Evolutionary conservation across 2,329 filamentous ascomycete species (phyloP).

Genomic region (Diaporthe citrichinensis): DNA sequence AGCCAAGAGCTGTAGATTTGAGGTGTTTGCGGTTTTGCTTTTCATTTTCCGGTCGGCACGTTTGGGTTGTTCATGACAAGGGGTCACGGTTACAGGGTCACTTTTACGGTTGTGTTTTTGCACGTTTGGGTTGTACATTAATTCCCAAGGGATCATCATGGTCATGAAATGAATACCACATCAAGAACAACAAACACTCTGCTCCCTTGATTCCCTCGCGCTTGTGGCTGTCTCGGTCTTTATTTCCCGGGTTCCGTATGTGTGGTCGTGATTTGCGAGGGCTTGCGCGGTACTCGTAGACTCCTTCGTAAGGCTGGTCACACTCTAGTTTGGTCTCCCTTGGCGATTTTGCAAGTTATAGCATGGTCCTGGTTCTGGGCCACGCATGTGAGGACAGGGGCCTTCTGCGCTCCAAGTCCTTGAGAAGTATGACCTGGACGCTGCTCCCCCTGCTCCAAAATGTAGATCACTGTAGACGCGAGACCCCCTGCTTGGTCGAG

Average conservation of each 20-base stretch:
- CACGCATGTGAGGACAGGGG: too few species aligned
- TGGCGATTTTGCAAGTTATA: not conserved
- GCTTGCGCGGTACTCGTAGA: not conserved
- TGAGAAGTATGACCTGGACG: too few species aligned
- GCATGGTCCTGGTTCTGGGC: not conserved
- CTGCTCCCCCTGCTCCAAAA: not conserved
- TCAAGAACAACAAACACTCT: constrained; percentile 52
- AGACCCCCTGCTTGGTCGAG: not conserved
- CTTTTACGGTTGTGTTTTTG: constrained; percentile 75
- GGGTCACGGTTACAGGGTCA: constrained; percentile 80
- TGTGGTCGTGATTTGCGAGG: not conserved
- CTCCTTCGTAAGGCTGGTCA: not conserved
- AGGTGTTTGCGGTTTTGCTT: constrained; percentile 60
- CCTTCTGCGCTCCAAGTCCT: not conserved
- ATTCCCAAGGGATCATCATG: constrained; percentile 72
- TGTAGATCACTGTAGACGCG: not conserved
- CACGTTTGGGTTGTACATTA: constrained; percentile 80
- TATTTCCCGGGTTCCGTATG: not conserved
- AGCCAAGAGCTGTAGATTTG: constrained; percentile 91
- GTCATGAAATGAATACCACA: constrained; percentile 73
- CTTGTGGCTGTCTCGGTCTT: constrained; percentile 18
- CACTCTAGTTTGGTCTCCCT: not conserved
- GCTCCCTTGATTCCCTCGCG: not conserved
- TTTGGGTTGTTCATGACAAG: constrained; percentile 85
- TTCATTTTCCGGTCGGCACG: constrained; percentile 74